Evolutionary conservation across 192 early-diverging fungal genomes (phyloP), one percentile per base, ranked within the genome.

Genomic region (Coemansia brasiliensis): DNA sequence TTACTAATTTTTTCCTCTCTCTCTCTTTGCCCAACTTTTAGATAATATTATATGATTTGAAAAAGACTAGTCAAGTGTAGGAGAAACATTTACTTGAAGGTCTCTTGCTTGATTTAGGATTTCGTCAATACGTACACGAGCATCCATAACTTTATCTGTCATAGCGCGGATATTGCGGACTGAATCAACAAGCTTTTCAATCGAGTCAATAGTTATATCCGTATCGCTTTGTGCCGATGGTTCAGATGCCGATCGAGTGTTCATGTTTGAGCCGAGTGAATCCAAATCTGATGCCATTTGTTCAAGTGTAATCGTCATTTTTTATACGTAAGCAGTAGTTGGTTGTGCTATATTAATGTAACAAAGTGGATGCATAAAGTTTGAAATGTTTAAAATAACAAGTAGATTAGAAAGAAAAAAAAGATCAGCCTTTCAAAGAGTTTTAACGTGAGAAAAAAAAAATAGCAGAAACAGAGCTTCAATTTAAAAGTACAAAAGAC

Each of bases 131-230:
- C 67, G 54, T 1, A 16, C 27, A 3, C 67, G 67, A 7, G 74
- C 66, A 25, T 70, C 74, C 10, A 66, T 60, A 26, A 88, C 89
- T 52, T 80, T 71, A 55, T 83, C 81, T 13, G 85, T 82, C 62
- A 70, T 82, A 35, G 81, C 84, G 59, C 87, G 85, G 71, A 86
- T 86, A 62, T 84, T 85, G 63, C 87, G 82, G 20, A 83, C 86
- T 17, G 61, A 73, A 38, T 63, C 55, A 15, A 84, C 81, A 17
- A 87, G 84, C 3, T 74, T 40, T 22, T 71, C 73, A 55, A 88
- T 83, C 15, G 69, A 79, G 63, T 56, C 86, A 43, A 71, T 73
- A 69, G 74, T 80, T 55, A 12, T 15, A 26, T 22, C 48, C 26
- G 25, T 3, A 5, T 3, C 25, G 21, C 45, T 22, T 18, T 48